phyloP scores from a whole-genome alignment of 495 filamentous ascomycete species.

The Podospora australis region DNA sequence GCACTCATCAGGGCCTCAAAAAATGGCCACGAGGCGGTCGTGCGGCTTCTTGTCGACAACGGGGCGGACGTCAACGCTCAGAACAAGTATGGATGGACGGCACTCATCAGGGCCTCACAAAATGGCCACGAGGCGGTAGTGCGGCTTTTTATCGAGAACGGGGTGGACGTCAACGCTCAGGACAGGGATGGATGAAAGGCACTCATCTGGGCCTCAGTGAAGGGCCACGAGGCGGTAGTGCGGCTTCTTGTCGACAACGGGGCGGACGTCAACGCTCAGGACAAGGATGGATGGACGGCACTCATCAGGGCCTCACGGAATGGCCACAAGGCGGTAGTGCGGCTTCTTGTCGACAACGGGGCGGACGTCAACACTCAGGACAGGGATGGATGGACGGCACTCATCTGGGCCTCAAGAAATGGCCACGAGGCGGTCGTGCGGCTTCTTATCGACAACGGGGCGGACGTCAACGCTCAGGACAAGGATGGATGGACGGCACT shows the following conservation, averaged over 20 bases:
- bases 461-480: not conserved
- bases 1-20: not conserved
- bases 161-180: not conserved
- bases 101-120: not conserved
- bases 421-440: not conserved
- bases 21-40: not conserved
- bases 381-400: not conserved
- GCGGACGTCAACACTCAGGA: not conserved
- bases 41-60: constrained; percentile 3
- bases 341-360: not conserved
- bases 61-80: constrained; percentile 4
- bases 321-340: not conserved
- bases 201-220: not conserved
- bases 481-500: not conserved
- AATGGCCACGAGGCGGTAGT: constrained; percentile 4
- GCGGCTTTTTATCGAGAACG: constrained; percentile 3
- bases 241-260: not conserved
- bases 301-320: not conserved
- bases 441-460: not conserved
- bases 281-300: not conserved
- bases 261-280: not conserved
- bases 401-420: not conserved
- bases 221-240: not conserved
- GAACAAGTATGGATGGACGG: not conserved
- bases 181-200: not conserved